phyloP scores from a whole-genome alignment of 805 yeast genomes.

The Kregervanrija delftensis region DNA sequence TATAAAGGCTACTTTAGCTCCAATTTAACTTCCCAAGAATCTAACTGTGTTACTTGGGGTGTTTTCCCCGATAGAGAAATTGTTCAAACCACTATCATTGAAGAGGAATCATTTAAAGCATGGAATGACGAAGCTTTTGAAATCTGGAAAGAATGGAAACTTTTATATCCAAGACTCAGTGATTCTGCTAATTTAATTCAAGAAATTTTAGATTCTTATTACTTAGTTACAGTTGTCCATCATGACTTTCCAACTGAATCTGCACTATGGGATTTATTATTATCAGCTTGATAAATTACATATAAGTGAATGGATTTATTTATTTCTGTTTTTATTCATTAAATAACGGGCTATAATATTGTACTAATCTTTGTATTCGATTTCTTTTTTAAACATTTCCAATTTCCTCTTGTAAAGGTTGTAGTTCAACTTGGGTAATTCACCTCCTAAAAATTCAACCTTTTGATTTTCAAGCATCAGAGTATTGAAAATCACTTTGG shows the following conservation, averaged over 20 bases:
- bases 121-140: constrained; percentile 95
- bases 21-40: constrained; percentile 46
- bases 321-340: not conserved
- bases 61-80: constrained; percentile 88
- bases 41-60: constrained; percentile 96
- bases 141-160: constrained; percentile 90
- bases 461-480: constrained; percentile 25
- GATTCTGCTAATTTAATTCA: constrained; percentile 56
- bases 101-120: constrained; percentile 85
- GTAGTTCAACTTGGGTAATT: constrained; percentile 20
- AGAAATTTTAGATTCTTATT: constrained; percentile 53
- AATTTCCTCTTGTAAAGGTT: constrained; percentile 29
- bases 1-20: constrained; percentile 50
- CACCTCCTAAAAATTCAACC: constrained; percentile 25
- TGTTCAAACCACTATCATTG: constrained; percentile 87
- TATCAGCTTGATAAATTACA: constrained; percentile 16
- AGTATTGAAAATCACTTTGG: constrained; percentile 42
- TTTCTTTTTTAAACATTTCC: constrained; percentile 28
- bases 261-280: constrained; percentile 69
- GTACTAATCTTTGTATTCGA: constrained; percentile 13
- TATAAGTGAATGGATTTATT: not conserved
- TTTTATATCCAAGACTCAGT: constrained; percentile 57
- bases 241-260: constrained; percentile 72
- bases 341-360: not conserved
- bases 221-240: constrained; percentile 78